These are phyloP conservation scores for Lachnellula willkommii DNA, from an alignment of 2,329 filamentous ascomycete species.

Conservation along the genomic window DNA sequence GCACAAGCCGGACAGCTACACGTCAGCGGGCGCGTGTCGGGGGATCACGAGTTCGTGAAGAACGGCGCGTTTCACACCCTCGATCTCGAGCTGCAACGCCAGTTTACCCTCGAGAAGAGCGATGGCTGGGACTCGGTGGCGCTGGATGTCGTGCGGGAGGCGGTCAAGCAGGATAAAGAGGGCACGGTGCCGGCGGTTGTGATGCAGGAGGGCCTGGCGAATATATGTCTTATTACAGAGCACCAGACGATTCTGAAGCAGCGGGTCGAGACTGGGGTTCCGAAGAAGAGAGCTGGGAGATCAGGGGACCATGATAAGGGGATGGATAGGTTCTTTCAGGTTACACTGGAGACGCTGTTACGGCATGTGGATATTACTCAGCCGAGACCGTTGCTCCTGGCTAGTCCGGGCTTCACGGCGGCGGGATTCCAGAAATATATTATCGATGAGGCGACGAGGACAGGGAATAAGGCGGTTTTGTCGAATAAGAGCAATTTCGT, in stretches of 20 bases:
- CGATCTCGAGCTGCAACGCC: conserved; percentile 80
- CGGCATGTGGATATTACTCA: conserved; percentile 70
- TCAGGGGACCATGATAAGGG: conserved; percentile 63
- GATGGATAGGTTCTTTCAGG: conserved; percentile 72
- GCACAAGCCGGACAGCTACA: conserved; percentile 62
- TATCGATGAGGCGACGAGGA: conserved; percentile 53
- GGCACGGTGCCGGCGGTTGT: conserved; percentile 85
- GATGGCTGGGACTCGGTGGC: conserved; percentile 89
- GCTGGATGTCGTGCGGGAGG: conserved; percentile 69
- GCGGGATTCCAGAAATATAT: conserved; percentile 73
- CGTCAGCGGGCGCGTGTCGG: conserved; percentile 59
- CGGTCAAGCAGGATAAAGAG: conserved; percentile 70
- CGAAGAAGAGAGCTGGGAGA: conserved; percentile 60
- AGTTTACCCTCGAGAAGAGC: conserved; percentile 83
- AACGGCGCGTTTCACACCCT: conserved; percentile 65
- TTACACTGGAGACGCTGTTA: conserved; percentile 67
- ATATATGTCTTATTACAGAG: conserved; percentile 77
- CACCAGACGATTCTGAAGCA: conserved; percentile 72
- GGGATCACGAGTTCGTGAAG: conserved; percentile 63
- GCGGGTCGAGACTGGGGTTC: conserved; percentile 59
- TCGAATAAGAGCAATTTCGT: conserved; percentile 57
- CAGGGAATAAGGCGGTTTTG: conserved; percentile 63
- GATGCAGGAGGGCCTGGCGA: conserved; percentile 83
- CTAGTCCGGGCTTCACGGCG: conserved; percentile 84
- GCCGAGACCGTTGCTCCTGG: conserved; percentile 71